Conservation (phyloP, 192 early-diverging fungal genomes). For the Linnemannia zychae region DNA sequence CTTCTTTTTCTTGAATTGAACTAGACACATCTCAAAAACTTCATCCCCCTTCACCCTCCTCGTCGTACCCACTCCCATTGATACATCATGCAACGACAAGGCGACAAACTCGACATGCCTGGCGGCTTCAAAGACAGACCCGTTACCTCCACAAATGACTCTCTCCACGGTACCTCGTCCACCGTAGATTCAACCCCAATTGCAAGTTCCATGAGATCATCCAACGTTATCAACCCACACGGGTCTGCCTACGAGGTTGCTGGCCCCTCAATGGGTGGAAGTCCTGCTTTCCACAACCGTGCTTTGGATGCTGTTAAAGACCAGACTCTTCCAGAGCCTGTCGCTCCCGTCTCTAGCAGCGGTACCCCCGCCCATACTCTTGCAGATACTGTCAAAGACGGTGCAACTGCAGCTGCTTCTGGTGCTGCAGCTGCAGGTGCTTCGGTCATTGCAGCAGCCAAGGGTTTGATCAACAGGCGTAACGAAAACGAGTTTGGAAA, state of each 20-base stretch:
- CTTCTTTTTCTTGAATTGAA: background rate
- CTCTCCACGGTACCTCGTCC: background rate
- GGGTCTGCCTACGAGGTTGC: constrained; percentile 18
- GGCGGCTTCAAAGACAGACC: constrained; percentile 28
- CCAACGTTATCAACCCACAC: constrained; percentile 18
- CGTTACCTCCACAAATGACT: background rate
- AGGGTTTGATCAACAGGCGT: constrained; percentile 11
- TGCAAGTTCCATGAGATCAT: constrained; percentile 30
- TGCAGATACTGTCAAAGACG: constrained; percentile 9
- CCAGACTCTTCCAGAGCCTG: background rate
- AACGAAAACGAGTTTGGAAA: constrained; percentile 4
- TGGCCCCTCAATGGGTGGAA: constrained; percentile 17
- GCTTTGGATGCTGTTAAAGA: background rate
- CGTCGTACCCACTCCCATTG: background rate
- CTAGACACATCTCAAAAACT: background rate
- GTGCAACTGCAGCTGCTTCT: constrained; percentile 7
- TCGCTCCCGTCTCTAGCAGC: background rate
- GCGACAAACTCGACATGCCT: constrained; percentile 26
- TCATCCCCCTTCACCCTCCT: background rate
- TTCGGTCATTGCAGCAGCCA: constrained; percentile 29
- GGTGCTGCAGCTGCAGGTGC: constrained; percentile 28
- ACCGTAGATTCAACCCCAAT: background rate
- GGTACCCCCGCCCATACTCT: constrained; percentile 1
- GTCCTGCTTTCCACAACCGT: constrained; percentile 6
- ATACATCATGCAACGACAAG: constrained; percentile 28